These are phyloP conservation scores for Fusarium pseudonygamai DNA, from an alignment of 2,329 filamentous ascomycete genomes.

Conservation along the genomic window DNA sequence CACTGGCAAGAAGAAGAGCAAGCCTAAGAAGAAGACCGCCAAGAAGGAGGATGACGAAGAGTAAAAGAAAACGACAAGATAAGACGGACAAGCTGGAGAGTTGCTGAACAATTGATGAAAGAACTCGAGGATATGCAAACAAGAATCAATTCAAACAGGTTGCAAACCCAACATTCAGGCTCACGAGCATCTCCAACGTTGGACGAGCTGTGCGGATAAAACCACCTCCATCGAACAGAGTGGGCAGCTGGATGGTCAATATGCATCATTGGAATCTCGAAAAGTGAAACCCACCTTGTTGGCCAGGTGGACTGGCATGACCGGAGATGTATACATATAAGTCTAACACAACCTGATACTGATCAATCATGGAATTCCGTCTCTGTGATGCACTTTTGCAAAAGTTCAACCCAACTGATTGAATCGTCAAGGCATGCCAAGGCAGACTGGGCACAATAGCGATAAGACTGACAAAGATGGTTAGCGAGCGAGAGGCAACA, in stretches of 20 bases:
- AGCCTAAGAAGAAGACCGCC: constrained; percentile 77
- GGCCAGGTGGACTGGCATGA: constrained; percentile 29
- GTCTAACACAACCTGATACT: constrained; percentile 37
- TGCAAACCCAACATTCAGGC: constrained; percentile 29
- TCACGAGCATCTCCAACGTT: constrained; percentile 21
- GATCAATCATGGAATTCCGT: constrained; percentile 31
- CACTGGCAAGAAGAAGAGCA: constrained; percentile 92
- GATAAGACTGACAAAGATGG: neutral
- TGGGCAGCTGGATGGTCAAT: constrained; percentile 25
- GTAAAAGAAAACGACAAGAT: constrained; percentile 34
- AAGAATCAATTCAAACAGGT: constrained; percentile 25
- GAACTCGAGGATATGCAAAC: constrained; percentile 16
- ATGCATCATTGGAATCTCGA: constrained; percentile 26
- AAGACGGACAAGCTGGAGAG: constrained; percentile 26
- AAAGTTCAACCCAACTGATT: neutral
- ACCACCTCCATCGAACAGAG: constrained; percentile 14
- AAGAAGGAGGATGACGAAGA: constrained; percentile 56
- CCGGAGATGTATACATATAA: constrained; percentile 41
- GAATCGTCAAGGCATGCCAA: neutral
- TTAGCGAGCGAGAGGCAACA: neutral
- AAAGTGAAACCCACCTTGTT: constrained; percentile 29
- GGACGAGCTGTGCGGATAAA: constrained; percentile 26
- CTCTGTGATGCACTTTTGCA: constrained; percentile 3
- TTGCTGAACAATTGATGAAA: constrained; percentile 24
- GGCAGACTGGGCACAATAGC: neutral